A percentile compares a stretch with the other conserved stretches of the same genome.
Evolutionary conservation across 2,329 filamentous ascomycete genomes (phyloP).

Genomic region (Neoscytalidium dimidiatum): DNA sequence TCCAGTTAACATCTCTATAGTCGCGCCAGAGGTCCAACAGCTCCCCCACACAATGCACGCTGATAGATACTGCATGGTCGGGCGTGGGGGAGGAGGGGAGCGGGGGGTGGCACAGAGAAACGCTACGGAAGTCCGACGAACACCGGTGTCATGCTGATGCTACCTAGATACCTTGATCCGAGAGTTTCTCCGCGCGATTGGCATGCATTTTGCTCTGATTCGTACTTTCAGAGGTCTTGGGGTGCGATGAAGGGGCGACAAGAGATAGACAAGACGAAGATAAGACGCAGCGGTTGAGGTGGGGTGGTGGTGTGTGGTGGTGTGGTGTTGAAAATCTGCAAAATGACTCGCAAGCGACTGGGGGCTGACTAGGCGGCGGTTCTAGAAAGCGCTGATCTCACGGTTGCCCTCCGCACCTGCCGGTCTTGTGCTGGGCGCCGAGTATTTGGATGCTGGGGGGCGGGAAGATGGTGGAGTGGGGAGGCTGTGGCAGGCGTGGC

Average conservation of each 20-base stretch:
- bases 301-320: background rate
- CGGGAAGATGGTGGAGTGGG: background rate
- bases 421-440: conserved; percentile 3
- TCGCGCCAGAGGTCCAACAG: background rate
- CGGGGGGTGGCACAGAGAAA: background rate
- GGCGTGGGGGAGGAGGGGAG: background rate
- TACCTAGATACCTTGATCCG: conserved; percentile 21
- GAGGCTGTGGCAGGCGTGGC: background rate
- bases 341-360: background rate
- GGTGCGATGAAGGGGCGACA: background rate
- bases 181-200: conserved; percentile 13
- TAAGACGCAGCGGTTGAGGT: background rate
- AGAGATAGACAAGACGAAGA: background rate
- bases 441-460: background rate
- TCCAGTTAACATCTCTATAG: background rate
- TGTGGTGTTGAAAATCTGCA: conserved; percentile 1
- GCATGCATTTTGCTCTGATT: conserved; percentile 11
- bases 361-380: background rate
- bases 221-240: conserved; percentile 15
- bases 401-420: background rate
- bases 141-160: conserved; percentile 21
- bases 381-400: conserved; percentile 8
- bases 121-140: background rate
- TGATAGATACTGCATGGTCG: background rate
- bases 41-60: conserved; percentile 1